phyloP scores from a whole-genome alignment of 2,329 filamentous ascomycete species.

The Botrytis paeoniae region DNA sequence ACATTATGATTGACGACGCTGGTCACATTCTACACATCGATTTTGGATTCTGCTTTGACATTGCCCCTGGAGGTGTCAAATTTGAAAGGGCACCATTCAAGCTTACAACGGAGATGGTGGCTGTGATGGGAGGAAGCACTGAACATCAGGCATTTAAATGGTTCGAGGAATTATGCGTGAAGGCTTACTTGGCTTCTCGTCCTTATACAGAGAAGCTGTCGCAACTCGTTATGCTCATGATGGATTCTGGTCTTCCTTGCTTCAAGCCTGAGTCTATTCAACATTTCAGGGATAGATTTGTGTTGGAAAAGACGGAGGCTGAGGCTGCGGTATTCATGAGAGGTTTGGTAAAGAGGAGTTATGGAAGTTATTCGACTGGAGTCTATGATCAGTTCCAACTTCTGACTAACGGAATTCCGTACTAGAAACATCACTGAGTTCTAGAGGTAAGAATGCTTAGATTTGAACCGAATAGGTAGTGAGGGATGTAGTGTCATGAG shows the following conservation, averaged over 20 bases:
- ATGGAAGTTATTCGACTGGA: slow-evolving; percentile 85
- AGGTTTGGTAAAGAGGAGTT: slow-evolving; percentile 84
- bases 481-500: not conserved
- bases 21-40: slow-evolving; percentile 98
- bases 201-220: slow-evolving; percentile 85
- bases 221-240: slow-evolving; percentile 90
- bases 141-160: slow-evolving; percentile 86
- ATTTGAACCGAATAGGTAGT: not conserved
- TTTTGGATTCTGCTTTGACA: slow-evolving; percentile 99
- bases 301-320: slow-evolving; percentile 83
- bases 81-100: slow-evolving; percentile 99
- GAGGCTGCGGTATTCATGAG: slow-evolving; percentile 95
- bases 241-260: slow-evolving; percentile 92
- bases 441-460: not conserved
- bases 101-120: slow-evolving; percentile 93
- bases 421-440: slow-evolving; percentile 40
- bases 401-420: slow-evolving; percentile 95
- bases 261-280: slow-evolving; percentile 95
- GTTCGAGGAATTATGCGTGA: slow-evolving; percentile 96
- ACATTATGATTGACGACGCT: slow-evolving; percentile 98
- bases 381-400: slow-evolving; percentile 98
- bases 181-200: slow-evolving; percentile 85
- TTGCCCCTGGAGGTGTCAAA: slow-evolving; percentile 91
- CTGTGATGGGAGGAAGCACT: slow-evolving; percentile 91
- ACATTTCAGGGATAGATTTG: slow-evolving; percentile 90